phyloP scores from a whole-genome alignment of 2,329 filamentous ascomycete species.

The Cryphonectria nitschkei region DNA sequence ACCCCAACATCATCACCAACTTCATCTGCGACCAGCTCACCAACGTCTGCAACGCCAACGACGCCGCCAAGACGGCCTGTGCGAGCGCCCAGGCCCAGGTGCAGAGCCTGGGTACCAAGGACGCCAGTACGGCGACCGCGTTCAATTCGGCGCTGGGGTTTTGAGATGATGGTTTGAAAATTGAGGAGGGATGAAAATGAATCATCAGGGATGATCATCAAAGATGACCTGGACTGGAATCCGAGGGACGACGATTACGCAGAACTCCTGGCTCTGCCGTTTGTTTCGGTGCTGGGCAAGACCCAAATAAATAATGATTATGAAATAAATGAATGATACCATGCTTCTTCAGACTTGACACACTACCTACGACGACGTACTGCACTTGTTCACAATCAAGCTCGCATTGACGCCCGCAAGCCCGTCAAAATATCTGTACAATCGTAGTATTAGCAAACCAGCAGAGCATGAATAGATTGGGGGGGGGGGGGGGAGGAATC shows the following conservation, averaged over 20 bases:
- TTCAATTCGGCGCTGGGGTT: conserved; percentile 50
- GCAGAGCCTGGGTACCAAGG: conserved; percentile 50
- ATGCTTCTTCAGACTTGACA: neutral
- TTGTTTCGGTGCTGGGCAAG: too few relatives aligned
- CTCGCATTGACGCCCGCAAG: conserved; percentile 60
- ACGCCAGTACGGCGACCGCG: conserved; percentile 51
- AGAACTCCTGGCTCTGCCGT: too few relatives aligned
- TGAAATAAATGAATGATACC: neutral
- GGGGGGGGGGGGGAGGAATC: too few relatives aligned
- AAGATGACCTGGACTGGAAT: neutral
- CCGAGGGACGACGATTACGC: neutral
- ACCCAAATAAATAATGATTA: neutral
- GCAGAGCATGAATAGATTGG: neutral
- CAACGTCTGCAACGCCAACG: conserved; percentile 63
- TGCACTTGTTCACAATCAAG: conserved; percentile 39
- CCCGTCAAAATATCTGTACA: conserved; percentile 64
- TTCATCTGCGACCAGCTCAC: conserved; percentile 63
- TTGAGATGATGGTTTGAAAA: conserved; percentile 30
- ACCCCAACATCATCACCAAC: conserved; percentile 68
- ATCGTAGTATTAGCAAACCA: conserved; percentile 6
- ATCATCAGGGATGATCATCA: too few relatives aligned
- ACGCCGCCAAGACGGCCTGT: conserved; percentile 54
- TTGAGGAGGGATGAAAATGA: too few relatives aligned
- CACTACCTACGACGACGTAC: conserved; percentile 13
- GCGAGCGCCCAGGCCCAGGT: conserved; percentile 54